Percentiles rank a stretch among this genome's conserved stretches.
Evolutionary conservation across 192 early-diverging fungal genomes (phyloP).

Genomic region (Backusella luteola): DNA sequence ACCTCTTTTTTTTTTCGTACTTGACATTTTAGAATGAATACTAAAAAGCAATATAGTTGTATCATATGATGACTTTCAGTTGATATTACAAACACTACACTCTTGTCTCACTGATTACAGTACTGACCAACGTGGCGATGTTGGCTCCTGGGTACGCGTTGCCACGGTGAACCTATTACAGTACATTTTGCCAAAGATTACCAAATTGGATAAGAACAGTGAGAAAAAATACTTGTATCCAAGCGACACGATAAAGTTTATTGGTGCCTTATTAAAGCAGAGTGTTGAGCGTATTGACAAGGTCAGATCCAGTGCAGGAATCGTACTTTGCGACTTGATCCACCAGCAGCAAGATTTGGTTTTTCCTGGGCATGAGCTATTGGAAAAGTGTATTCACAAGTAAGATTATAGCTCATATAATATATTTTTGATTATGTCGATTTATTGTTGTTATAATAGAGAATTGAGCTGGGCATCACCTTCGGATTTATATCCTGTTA

Average conservation of each 20-base stretch:
- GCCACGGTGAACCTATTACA: slow-evolving; percentile 61
- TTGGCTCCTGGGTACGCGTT: slow-evolving; percentile 91
- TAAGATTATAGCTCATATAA: neutral
- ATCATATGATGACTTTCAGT: slow-evolving; percentile 36
- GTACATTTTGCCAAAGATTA: slow-evolving; percentile 41
- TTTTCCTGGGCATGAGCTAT: slow-evolving; percentile 17
- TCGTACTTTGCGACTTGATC: slow-evolving; percentile 53
- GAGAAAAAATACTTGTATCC: slow-evolving; percentile 36
- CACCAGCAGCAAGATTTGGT: slow-evolving; percentile 10
- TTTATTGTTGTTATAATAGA: slow-evolving; percentile 5
- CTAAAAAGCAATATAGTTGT: slow-evolving; percentile 27
- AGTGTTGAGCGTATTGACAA: slow-evolving; percentile 92
- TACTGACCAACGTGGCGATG: slow-evolving; percentile 89
- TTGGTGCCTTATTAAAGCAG: slow-evolving; percentile 64
- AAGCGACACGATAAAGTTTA: slow-evolving; percentile 36
- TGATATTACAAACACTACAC: slow-evolving; percentile 53
- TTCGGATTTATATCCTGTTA: slow-evolving; percentile 58
- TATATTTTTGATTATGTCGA: neutral
- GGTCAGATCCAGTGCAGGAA: slow-evolving; percentile 73
- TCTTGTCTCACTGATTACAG: slow-evolving; percentile 81
- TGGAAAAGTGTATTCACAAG: slow-evolving; percentile 30
- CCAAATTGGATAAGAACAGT: slow-evolving; percentile 24
- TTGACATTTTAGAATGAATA: neutral
- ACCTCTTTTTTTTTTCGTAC: neutral
- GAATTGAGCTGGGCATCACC: slow-evolving; percentile 64